Evolutionary conservation across 1,284 basidiomycete species (phyloP), one percentile per base, ranked within the genome.

Genomic region (Ustilago curta): DNA sequence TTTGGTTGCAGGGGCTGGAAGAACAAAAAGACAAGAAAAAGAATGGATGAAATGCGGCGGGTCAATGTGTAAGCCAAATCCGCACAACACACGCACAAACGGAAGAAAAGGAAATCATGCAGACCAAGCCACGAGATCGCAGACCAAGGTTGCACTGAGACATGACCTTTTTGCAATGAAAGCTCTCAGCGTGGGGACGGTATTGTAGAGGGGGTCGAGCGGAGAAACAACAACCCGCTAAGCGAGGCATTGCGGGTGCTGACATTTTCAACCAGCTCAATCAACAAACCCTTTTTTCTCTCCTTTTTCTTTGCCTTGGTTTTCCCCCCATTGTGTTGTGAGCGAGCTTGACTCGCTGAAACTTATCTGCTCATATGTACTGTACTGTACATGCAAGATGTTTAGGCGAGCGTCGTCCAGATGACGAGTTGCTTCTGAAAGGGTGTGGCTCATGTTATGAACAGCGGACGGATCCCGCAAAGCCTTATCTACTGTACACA

Each of bases 211-310:
- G n/a, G n/a, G 54, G 32, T 56, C 43, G 54, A 56, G 54, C 54
- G 54, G 54, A 56, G 54, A 47, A 45, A n/a, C 16, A 23, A 47
- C 44, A 23, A 47, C 19, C 43, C 32, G 31, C 31, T 47, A 47
- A 56, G 43, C 54, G 54, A 56, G 54, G 23, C 54, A 37, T 45
- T 47, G 43, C 32, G 35, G 43, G 16, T 55, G n/a, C n/a, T n/a
- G 53, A 47, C 53, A 27, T 35, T 55, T 47, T 47, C 35, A 51
- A 51, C 49, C 14, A 35, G 4, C 48, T 50, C 31, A 42, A 42
- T 43, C 39, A 45, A 12, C 11, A 45, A 25, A 45, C 14, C 23
- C 12, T 21, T 23, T 44, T 44, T 25, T 25, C 9, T 12, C 8
- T 7, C 14, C 44, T 8, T 42, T 42, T 12, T 37, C 27, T 37